Conservation (phyloP, 164 flowering plant genomes). For the Sextonia rubra region DNA sequence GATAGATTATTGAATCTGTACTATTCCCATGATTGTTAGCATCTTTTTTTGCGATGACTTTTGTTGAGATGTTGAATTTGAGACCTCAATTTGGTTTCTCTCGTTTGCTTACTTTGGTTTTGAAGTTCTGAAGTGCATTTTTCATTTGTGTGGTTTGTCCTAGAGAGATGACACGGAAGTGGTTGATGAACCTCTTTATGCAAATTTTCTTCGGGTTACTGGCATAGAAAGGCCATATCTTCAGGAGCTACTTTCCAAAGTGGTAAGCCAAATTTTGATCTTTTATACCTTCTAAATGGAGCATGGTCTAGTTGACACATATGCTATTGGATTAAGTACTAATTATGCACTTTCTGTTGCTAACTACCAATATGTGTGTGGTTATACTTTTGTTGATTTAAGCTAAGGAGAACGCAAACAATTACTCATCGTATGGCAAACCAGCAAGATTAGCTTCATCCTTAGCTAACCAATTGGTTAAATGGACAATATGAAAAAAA, state of each 20-base stretch:
- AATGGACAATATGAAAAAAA: too few relatives aligned
- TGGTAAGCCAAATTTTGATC: constrained; percentile 43
- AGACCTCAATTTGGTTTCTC: not conserved
- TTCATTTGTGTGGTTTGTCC: not conserved
- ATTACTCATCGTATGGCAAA: too few relatives aligned
- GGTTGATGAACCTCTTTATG: constrained; percentile 96
- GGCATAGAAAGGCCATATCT: constrained; percentile 78
- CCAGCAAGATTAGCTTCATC: too few relatives aligned
- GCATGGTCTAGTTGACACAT: not conserved
- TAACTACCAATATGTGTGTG: not conserved
- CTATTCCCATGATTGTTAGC: too few relatives aligned
- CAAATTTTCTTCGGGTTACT: constrained; percentile 59
- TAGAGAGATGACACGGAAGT: constrained; percentile 94
- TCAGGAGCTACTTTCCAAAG: constrained; percentile 66
- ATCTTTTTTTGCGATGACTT: not conserved
- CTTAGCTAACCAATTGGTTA: too few relatives aligned
- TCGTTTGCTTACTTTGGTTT: not conserved
- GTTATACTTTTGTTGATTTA: too few relatives aligned
- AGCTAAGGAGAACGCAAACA: too few relatives aligned
- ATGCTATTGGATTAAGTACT: too few relatives aligned
- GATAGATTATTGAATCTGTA: too few relatives aligned
- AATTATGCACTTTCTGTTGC: too few relatives aligned
- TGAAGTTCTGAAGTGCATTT: not conserved
- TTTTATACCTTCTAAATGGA: not conserved
- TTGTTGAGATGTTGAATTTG: not conserved